Base-by-base conservation (phyloP, 1,284 basidiomycete species). In the Schizophyllum amplum region DNA sequence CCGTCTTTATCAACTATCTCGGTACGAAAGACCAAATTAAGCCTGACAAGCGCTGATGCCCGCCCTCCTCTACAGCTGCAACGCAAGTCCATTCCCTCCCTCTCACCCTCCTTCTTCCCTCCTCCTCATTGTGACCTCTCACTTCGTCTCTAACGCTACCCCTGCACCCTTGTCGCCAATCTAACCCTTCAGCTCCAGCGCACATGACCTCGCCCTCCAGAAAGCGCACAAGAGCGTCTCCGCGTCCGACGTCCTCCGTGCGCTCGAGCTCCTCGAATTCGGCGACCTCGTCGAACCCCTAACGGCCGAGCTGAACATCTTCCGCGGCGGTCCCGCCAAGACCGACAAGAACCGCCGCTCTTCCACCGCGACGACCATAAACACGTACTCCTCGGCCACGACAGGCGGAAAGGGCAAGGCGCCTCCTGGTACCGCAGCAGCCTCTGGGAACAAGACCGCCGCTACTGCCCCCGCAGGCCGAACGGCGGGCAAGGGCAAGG, bases 1-100 rank as follows among this genome's bases (percentile, higher is more conserved):
- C 92, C 0, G 86, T 95, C 23, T 96, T 95, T 69, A 93, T 97
- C 64, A 93, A 90, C 69, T 94, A 93, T 65, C 75, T 96, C 4
- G 84, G 92, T 92, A 63, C 59, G 87, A 73, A 1, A 21, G 20
- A 26, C 24, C n/a, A 17, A 15, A 47, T 22, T 11, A 11, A 22
- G 46, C 20, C 24, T 42, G 9, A 51, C 26, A 33, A 7, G 24
- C 56, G 51, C 56, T 48, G 55, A 56, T 52, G 54, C 55, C 54
- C 55, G 50, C 52, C 7, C 20, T 22, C 21, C 15, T 46, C 52
- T 9, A 47, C 60, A 87, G 86, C 84, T 69, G 83, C 86, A 56
- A 87, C 85, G 86, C 86, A 68, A 69, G 84, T 75, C 13, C 26
- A 57, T 47, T 20, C 5, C 23, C 13, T 33, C 51, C n/a, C 4